Conservation (phyloP, 768 basidiomycete genomes). For the Lactarius quietus region DNA sequence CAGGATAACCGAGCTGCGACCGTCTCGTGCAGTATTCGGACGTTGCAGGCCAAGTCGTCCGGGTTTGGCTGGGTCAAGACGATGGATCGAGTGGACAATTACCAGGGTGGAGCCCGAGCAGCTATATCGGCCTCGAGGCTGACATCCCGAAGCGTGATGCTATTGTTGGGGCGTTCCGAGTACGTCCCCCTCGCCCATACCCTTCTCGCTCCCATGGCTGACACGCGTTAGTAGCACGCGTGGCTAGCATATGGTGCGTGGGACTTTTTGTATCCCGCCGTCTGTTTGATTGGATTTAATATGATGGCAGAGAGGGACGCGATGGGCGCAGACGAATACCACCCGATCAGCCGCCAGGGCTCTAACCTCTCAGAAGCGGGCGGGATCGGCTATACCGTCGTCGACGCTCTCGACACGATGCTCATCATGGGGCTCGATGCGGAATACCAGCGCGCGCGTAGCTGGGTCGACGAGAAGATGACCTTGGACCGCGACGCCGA, state of each 20-base stretch:
- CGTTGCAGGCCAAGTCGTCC: background rate
- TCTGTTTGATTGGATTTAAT: conserved; percentile 19
- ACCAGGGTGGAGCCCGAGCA: conserved; percentile 26
- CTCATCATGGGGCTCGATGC: conserved; percentile 77
- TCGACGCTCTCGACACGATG: conserved; percentile 86
- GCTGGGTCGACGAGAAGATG: conserved; percentile 70
- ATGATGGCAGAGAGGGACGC: conserved; percentile 68
- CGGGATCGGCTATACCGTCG: conserved; percentile 83
- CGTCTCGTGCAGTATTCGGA: conserved; percentile 12
- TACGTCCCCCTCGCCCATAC: conserved; percentile 37
- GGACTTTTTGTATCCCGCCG: background rate
- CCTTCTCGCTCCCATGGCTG: conserved; percentile 10
- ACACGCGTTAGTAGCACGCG: conserved; percentile 55
- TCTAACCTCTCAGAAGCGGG: conserved; percentile 75
- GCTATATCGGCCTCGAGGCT: conserved; percentile 39
- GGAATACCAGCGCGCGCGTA: conserved; percentile 72
- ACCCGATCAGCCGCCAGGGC: conserved; percentile 72
- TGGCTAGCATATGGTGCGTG: conserved; percentile 78
- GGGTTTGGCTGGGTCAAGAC: conserved; percentile 16
- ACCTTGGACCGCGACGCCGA: conserved; percentile 72
- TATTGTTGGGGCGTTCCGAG: conserved; percentile 76
- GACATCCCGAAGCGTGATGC: conserved; percentile 66
- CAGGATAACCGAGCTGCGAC: background rate
- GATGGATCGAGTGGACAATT: conserved; percentile 1
- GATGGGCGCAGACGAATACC: conserved; percentile 90